Conservation (phyloP, 495 filamentous ascomycete species). For the Xylaria scruposa region DNA sequence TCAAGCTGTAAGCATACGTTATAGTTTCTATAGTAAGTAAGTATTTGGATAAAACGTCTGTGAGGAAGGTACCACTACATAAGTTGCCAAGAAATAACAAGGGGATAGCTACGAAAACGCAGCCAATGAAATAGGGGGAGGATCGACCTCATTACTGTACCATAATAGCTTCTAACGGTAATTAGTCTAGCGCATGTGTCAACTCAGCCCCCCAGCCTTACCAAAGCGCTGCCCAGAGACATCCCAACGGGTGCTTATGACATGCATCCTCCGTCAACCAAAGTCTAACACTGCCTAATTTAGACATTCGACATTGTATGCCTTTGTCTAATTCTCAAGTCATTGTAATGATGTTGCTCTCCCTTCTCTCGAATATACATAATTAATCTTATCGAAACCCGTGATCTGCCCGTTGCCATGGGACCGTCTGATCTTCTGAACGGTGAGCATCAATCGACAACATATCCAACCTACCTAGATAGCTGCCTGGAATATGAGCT, state of each 20-base stretch:
- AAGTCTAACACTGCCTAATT: neutral
- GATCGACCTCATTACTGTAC: conserved; percentile 5
- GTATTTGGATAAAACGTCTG: neutral
- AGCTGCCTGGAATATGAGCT: neutral
- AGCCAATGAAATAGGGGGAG: neutral
- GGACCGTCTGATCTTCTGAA: conserved; percentile 5
- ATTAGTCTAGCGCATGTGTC: neutral
- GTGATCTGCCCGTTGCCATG: conserved; percentile 16
- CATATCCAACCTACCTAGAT: too few relatives aligned
- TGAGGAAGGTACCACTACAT: neutral
- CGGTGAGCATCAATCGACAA: conserved; percentile 12
- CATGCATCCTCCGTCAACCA: conserved; percentile 13
- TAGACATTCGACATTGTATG: neutral
- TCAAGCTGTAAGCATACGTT: too few relatives aligned
- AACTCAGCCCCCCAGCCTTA: conserved; percentile 11
- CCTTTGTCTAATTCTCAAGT: neutral
- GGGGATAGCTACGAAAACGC: neutral
- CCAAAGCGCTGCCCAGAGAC: neutral
- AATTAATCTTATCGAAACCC: neutral
- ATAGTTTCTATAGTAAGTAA: neutral
- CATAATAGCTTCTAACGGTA: neutral
- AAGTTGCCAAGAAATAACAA: neutral
- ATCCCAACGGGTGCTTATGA: neutral
- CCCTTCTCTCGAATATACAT: neutral
- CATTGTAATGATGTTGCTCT: conserved; percentile 17